phyloP scores from a whole-genome alignment of 108 stramenopile species.

The Cylindrotheca closterium region DNA sequence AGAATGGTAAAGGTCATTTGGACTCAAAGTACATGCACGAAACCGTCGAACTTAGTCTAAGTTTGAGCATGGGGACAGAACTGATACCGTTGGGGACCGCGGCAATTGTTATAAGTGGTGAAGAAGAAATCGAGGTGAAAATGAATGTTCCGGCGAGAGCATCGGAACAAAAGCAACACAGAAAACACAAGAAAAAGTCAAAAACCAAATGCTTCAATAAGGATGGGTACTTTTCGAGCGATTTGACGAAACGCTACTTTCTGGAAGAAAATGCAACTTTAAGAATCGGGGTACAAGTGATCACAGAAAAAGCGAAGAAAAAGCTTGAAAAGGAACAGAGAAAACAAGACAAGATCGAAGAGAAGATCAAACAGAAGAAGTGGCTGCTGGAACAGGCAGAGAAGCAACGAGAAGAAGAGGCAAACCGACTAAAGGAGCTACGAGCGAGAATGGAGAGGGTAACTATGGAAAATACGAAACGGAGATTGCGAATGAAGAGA shows the following conservation, averaged over 20 bases:
- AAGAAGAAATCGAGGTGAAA: constrained; percentile 39
- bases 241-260: constrained; percentile 21
- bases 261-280: constrained; percentile 41
- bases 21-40: constrained; percentile 37
- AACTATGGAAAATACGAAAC: background rate
- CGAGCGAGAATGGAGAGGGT: background rate
- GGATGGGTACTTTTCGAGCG: constrained; percentile 30
- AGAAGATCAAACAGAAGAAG: background rate
- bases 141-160: constrained; percentile 28
- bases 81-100: constrained; percentile 51
- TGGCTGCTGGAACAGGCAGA: background rate
- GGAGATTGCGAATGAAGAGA: background rate
- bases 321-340: constrained; percentile 4
- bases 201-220: constrained; percentile 12
- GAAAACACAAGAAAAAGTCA: constrained; percentile 20
- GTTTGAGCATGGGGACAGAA: constrained; percentile 41
- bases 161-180: background rate
- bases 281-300: constrained; percentile 32
- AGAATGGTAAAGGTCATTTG: constrained; percentile 2
- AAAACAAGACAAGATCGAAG: background rate
- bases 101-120: constrained; percentile 40
- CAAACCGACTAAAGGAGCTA: background rate
- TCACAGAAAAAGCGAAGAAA: constrained; percentile 25
- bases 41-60: constrained; percentile 35
- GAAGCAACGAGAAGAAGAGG: too few species aligned